A percentile compares a stretch with the other conserved stretches of the same genome.
Evolutionary conservation across 352 stramenopile genomes (phyloP).

Genomic region (Phytopythium oedochilum): DNA sequence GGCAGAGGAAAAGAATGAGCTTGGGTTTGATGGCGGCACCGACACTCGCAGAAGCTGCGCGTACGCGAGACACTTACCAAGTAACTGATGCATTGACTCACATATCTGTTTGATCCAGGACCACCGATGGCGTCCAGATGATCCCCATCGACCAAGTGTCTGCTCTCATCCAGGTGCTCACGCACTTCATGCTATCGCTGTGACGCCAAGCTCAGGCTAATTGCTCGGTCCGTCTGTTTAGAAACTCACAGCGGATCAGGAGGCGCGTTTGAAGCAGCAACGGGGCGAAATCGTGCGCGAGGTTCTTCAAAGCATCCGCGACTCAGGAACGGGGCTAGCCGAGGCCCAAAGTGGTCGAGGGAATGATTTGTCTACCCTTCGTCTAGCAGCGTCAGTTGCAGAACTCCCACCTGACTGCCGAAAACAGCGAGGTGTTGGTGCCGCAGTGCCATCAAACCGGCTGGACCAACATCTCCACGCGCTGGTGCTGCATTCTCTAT

Average conservation of each 20-base stretch:
- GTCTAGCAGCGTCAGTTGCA: background rate
- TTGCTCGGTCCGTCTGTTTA: background rate
- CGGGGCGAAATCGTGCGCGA: conserved; percentile 54
- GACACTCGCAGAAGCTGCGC: background rate
- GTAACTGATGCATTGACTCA: no score
- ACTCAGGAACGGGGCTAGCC: conserved; percentile 2
- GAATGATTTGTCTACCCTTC: background rate
- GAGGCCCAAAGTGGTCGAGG: no score
- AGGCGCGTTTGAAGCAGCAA: conserved; percentile 44
- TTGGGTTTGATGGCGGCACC: background rate
- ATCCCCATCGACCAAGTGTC: conserved; percentile 4
- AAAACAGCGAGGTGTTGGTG: background rate
- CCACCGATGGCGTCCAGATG: background rate
- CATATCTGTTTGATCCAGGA: background rate
- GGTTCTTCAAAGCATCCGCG: conserved; percentile 47
- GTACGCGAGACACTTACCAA: background rate
- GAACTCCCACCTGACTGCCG: background rate
- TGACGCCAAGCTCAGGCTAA: background rate
- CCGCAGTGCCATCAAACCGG: conserved; percentile 7
- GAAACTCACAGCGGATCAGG: conserved; percentile 25
- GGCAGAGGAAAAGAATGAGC: background rate
- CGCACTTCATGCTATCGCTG: conserved; percentile 7
- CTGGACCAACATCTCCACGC: conserved; percentile 53
- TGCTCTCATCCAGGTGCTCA: conserved; percentile 8
- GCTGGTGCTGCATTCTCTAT: conserved; percentile 52